A percentile compares a stretch with the other conserved stretches of the same genome.
These are phyloP conservation scores for Verbena officinalis DNA, from an alignment of 257 asterid species.

Conservation along the genomic window DNA sequence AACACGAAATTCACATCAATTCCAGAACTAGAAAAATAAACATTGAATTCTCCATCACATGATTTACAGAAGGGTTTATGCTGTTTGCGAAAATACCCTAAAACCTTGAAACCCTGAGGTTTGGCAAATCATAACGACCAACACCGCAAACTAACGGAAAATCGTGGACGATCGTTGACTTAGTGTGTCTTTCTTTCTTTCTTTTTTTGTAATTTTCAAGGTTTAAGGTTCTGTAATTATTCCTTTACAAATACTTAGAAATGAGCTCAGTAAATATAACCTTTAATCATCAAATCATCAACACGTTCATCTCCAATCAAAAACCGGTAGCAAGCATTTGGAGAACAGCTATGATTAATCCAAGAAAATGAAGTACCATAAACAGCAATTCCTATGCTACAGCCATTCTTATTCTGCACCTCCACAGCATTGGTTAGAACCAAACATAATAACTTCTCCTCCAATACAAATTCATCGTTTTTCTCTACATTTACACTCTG, in stretches of 20 bases:
- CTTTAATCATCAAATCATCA: not conserved
- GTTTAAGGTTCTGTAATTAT: too few species aligned
- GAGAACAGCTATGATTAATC: conserved; percentile 90
- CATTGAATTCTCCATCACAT: not conserved
- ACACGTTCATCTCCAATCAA: not conserved
- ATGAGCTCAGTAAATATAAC: not conserved
- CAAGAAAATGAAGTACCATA: conserved; percentile 69
- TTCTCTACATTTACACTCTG: conserved; percentile 6
- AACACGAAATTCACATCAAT: conserved; percentile 19
- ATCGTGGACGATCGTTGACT: too few species aligned
- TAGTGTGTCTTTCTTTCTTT: too few species aligned
- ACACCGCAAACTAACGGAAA: too few species aligned
- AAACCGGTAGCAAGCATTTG: conserved; percentile 72
- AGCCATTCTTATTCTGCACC: conserved; percentile 57
- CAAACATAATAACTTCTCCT: conserved; percentile 66
- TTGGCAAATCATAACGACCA: too few species aligned
- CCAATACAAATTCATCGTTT: conserved; percentile 24
- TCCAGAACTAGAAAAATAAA: not conserved
- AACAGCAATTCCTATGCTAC: conserved; percentile 63
- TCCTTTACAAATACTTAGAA: conserved; percentile 23
- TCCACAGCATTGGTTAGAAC: conserved; percentile 77
- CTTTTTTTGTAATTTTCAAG: too few species aligned
- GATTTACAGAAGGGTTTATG: not conserved
- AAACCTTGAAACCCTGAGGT: too few species aligned
- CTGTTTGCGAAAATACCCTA: too few species aligned